These are phyloP conservation scores for Irpex lacteus DNA, from an alignment of 1,284 basidiomycete genomes.

Conservation along the genomic window DNA sequence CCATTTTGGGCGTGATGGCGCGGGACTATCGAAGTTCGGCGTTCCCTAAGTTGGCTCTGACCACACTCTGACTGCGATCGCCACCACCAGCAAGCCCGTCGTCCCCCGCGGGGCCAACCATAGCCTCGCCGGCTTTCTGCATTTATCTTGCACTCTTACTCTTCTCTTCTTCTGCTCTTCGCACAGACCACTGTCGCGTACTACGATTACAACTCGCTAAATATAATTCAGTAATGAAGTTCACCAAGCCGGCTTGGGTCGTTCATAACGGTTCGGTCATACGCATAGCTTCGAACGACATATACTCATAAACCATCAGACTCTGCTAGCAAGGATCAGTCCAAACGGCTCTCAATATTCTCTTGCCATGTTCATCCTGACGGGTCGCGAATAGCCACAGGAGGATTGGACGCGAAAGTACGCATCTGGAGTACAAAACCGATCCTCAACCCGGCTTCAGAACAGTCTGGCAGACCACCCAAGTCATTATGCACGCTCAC, in stretches of 20 bases:
- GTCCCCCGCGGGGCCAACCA: background rate
- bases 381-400: slow-evolving; percentile 93
- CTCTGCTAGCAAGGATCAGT: slow-evolving; percentile 27
- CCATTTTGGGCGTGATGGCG: background rate
- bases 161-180: background rate
- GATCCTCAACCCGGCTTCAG: slow-evolving; percentile 75
- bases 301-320: slow-evolving; percentile 10
- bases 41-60: background rate
- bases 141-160: background rate
- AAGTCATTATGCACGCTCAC: slow-evolving; percentile 89
- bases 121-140: background rate
- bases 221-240: slow-evolving; percentile 47
- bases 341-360: slow-evolving; percentile 86
- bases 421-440: slow-evolving; percentile 97
- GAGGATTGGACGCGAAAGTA: slow-evolving; percentile 93
- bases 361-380: slow-evolving; percentile 95
- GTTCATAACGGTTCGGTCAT: slow-evolving; percentile 51
- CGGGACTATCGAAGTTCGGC: background rate
- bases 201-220: background rate
- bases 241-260: slow-evolving; percentile 78
- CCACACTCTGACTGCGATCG: background rate
- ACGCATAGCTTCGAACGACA: background rate
- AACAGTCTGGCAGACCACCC: slow-evolving; percentile 74
- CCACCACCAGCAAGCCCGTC: background rate
- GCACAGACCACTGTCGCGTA: too few relatives aligned